Evolutionary conservation across 2,329 filamentous ascomycete species (phyloP).

Genomic region (Talaromyces sp.): DNA sequence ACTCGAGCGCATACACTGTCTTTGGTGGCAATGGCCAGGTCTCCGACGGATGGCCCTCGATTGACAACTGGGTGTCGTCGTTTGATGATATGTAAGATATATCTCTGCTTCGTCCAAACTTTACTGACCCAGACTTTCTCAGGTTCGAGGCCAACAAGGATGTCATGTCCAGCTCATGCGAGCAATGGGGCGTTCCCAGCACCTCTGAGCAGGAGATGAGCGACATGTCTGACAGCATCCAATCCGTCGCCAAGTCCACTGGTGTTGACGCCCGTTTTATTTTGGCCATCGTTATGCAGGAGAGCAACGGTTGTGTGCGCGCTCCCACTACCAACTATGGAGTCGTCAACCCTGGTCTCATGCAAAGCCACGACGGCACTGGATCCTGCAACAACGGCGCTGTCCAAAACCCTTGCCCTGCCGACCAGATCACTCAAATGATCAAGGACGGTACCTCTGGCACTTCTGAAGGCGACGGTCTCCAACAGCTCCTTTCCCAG

Average conservation of each 20-base stretch:
- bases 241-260: constrained; percentile 22
- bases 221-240: constrained; percentile 26
- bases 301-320: constrained; percentile 37
- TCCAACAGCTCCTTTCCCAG: constrained; percentile 21
- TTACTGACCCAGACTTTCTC: not conserved
- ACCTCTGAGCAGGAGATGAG: constrained; percentile 18
- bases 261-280: constrained; percentile 35
- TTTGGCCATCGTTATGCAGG: constrained; percentile 38
- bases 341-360: constrained; percentile 36
- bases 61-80: constrained; percentile 21
- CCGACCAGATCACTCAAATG: constrained; percentile 21
- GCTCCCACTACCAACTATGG: constrained; percentile 34
- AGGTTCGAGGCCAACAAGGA: constrained; percentile 9
- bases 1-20: constrained; percentile 5
- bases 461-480: constrained; percentile 22
- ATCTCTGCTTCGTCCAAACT: not conserved
- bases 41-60: constrained; percentile 26
- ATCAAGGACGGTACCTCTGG: constrained; percentile 27
- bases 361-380: constrained; percentile 35
- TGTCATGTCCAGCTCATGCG: constrained; percentile 5
- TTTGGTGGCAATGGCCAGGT: constrained; percentile 9
- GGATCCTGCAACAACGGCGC: constrained; percentile 25
- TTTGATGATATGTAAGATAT: constrained; percentile 8
- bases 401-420: constrained; percentile 7
- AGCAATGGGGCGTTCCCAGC: constrained; percentile 9